Evolutionary conservation across 805 yeast species (phyloP).

Genomic region (Spathaspora sp.): DNA sequence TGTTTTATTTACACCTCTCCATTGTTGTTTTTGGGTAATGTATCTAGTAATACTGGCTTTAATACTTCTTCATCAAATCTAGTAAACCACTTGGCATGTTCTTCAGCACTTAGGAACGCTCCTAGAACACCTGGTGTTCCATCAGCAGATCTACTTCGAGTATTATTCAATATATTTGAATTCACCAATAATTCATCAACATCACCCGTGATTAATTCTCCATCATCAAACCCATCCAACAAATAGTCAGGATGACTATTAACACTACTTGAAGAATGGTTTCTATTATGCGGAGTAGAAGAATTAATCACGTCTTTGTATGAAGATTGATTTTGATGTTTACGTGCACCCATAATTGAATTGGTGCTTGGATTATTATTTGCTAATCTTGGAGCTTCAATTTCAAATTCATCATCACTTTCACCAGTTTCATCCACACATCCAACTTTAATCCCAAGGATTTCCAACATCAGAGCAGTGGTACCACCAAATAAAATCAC

Average conservation of each 20-base stretch:
- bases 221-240: conserved; percentile 13
- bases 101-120: conserved; percentile 52
- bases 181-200: conserved; percentile 30
- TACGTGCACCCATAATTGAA: background rate
- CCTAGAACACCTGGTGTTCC: conserved; percentile 32
- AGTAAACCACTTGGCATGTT: conserved; percentile 87
- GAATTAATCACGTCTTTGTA: background rate
- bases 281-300: background rate
- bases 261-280: conserved; percentile 5
- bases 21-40: conserved; percentile 26
- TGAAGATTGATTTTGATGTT: background rate
- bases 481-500: conserved; percentile 98
- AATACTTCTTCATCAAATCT: conserved; percentile 90
- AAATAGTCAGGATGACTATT: background rate
- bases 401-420: conserved; percentile 93
- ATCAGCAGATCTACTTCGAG: conserved; percentile 5
- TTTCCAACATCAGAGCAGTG: conserved; percentile 96
- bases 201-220: conserved; percentile 25
- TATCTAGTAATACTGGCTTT: conserved; percentile 85
- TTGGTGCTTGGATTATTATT: background rate
- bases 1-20: background rate
- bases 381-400: conserved; percentile 63
- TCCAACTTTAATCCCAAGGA: conserved; percentile 88
- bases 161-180: conserved; percentile 4
- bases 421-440: conserved; percentile 70